These are phyloP conservation scores for Phytophthora sp. DNA, from an alignment of 352 stramenopile species.

Conservation along the genomic window DNA sequence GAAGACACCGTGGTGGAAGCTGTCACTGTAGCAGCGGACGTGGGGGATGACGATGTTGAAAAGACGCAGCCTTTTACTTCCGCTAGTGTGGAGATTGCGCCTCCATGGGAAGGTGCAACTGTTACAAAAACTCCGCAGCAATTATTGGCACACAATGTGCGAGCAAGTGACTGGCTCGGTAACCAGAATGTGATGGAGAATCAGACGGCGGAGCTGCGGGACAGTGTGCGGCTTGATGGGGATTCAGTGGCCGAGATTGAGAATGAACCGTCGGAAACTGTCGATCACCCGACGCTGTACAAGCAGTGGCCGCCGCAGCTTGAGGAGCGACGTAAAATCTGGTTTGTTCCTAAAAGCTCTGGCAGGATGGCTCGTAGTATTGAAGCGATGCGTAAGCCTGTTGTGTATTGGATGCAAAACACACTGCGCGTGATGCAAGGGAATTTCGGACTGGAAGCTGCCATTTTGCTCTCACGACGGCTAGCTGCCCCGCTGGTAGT, in stretches of 20 bases:
- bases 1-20: background rate
- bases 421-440: conserved; percentile 61
- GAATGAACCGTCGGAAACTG: background rate
- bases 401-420: conserved; percentile 80
- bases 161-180: conserved; percentile 34
- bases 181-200: conserved; percentile 7
- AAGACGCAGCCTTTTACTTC: conserved; percentile 10
- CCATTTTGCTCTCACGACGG: conserved; percentile 51
- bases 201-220: background rate
- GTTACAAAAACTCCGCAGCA: conserved; percentile 31
- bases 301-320: conserved; percentile 57
- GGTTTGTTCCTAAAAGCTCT: conserved; percentile 36
- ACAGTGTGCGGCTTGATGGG: background rate
- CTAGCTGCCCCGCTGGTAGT: conserved; percentile 52
- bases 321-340: conserved; percentile 48
- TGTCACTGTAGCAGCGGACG: background rate
- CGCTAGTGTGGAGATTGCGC: background rate
- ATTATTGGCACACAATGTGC: conserved; percentile 29
- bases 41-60: conserved; percentile 13
- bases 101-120: conserved; percentile 21
- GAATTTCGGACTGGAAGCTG: conserved; percentile 68
- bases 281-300: conserved; percentile 36
- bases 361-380: conserved; percentile 11
- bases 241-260: conserved; percentile 8
- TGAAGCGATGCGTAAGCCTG: conserved; percentile 16